A percentile compares a stretch with the other conserved stretches of the same genome.
Conservation (phyloP, 352 stramenopile genomes). For the Poterioochromonas sp. region DNA sequence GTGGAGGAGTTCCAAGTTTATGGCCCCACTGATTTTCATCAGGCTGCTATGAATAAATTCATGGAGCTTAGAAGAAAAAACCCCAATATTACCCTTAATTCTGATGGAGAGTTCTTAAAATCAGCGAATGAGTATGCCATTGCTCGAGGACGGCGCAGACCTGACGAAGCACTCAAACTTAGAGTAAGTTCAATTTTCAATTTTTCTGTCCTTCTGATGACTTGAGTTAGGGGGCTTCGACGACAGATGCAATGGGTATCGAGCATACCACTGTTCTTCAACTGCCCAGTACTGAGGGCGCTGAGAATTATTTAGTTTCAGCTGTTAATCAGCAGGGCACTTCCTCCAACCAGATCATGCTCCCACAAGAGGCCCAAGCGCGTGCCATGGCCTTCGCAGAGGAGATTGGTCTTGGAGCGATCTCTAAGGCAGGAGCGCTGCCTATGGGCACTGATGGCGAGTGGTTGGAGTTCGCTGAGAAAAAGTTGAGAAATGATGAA, state of each 20-base stretch:
- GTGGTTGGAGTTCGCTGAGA: conserved; percentile 22
- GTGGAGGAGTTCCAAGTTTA: conserved; percentile 9
- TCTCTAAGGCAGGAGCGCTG: conserved; percentile 26
- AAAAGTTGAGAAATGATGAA: conserved; percentile 21
- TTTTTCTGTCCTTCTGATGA: background rate
- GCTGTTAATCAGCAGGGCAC: background rate
- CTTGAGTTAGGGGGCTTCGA: background rate
- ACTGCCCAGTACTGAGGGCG: background rate
- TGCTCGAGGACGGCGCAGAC: background rate
- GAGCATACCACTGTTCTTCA: background rate
- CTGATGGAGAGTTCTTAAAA: conserved; percentile 16
- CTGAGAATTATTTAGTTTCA: background rate
- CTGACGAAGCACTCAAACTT: conserved; percentile 2
- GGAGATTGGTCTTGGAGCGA: conserved; percentile 15
- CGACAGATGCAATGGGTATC: background rate
- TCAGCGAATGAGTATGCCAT: background rate
- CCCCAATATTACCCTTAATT: background rate
- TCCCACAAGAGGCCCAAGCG: background rate
- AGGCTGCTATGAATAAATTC: conserved; percentile 15
- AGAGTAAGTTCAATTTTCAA: background rate
- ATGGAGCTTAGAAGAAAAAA: conserved; percentile 2
- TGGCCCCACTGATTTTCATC: background rate
- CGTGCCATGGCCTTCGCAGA: background rate
- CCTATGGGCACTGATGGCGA: conserved; percentile 3
- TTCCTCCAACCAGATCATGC: background rate